A percentile compares a stretch with the other conserved stretches of the same genome.
Evolutionary conservation across 2,329 filamentous ascomycete genomes (phyloP).

Genomic region (Botryosphaeria dothidea): DNA sequence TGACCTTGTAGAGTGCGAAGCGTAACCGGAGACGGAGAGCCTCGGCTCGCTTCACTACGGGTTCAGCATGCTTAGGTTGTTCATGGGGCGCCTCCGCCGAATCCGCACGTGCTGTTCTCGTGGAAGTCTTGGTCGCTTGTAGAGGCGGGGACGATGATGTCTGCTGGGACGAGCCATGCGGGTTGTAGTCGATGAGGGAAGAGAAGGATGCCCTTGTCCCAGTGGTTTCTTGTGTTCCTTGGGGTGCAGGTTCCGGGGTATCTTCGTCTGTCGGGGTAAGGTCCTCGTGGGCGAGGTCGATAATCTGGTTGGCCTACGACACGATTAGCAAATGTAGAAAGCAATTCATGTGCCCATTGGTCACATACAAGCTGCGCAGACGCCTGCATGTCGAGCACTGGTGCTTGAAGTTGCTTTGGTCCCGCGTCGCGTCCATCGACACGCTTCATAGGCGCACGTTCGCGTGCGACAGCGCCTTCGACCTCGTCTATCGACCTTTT

Average conservation of each 20-base stretch:
- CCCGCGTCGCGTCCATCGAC: slow-evolving; percentile 1
- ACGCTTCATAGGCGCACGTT: slow-evolving; percentile 23
- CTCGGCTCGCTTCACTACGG: slow-evolving; percentile 57
- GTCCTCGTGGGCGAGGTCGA: slow-evolving; percentile 29
- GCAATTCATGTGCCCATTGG: too few species aligned
- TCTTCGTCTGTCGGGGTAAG: slow-evolving; percentile 36
- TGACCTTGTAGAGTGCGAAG: slow-evolving; percentile 73
- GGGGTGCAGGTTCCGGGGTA: slow-evolving; percentile 30
- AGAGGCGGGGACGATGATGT: slow-evolving; percentile 14
- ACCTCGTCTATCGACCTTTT: slow-evolving; percentile 40
- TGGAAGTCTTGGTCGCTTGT: background rate
- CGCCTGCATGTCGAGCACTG: background rate
- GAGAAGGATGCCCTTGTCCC: slow-evolving; percentile 47
- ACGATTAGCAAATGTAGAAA: background rate
- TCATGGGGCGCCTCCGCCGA: background rate
- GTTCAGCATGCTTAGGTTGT: background rate
- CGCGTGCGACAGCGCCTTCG: slow-evolving; percentile 26
- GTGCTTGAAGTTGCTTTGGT: background rate
- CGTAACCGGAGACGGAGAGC: slow-evolving; percentile 68
- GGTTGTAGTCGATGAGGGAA: slow-evolving; percentile 49
- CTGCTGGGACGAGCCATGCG: slow-evolving; percentile 28
- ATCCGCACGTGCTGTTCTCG: slow-evolving; percentile 10
- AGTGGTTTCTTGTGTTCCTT: slow-evolving; percentile 29
- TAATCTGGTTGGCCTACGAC: slow-evolving; percentile 4
- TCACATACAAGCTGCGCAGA: slow-evolving; percentile 3